Conservation (phyloP, 2,329 filamentous ascomycete species). For the Fusarium nematophilum region DNA sequence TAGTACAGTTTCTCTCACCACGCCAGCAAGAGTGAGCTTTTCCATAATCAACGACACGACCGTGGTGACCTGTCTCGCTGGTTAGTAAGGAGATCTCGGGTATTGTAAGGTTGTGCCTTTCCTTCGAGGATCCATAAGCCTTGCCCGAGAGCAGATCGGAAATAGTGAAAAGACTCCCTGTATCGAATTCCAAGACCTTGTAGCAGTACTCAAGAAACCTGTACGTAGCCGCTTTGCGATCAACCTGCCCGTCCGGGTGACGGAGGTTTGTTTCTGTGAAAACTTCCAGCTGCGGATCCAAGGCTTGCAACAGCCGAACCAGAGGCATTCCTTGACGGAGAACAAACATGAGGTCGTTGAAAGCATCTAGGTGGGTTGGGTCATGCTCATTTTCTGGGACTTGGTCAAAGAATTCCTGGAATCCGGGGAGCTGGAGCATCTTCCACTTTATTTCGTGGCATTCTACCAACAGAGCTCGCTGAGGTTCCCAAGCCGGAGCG, state of each 20-base stretch:
- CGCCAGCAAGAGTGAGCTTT: not conserved
- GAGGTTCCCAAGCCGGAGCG: not conserved
- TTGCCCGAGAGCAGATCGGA: not conserved
- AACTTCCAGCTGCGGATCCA: not conserved
- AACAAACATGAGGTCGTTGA: not conserved
- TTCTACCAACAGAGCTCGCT: not conserved
- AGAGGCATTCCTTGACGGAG: not conserved
- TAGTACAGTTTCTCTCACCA: not conserved
- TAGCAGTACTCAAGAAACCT: not conserved
- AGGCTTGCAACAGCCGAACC: not conserved
- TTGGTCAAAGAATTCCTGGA: not conserved
- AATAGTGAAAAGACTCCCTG: not conserved
- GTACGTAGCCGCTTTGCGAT: not conserved
- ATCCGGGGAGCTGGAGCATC: constrained; percentile 3
- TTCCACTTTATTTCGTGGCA: constrained; percentile 1
- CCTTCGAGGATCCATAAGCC: not conserved
- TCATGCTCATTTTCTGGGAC: no score
- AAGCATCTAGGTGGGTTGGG: not conserved
- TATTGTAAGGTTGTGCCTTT: not conserved
- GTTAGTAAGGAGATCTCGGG: not conserved
- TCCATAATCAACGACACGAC: not conserved
- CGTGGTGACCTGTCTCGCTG: not conserved
- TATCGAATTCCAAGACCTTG: not conserved
- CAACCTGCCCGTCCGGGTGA: not conserved
- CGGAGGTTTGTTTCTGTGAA: not conserved